A percentile compares a stretch with the other conserved stretches of the same genome.
phyloP scores from a whole-genome alignment of 1,139 yeast genomes.

The Zygosaccharomyces sapae region DNA sequence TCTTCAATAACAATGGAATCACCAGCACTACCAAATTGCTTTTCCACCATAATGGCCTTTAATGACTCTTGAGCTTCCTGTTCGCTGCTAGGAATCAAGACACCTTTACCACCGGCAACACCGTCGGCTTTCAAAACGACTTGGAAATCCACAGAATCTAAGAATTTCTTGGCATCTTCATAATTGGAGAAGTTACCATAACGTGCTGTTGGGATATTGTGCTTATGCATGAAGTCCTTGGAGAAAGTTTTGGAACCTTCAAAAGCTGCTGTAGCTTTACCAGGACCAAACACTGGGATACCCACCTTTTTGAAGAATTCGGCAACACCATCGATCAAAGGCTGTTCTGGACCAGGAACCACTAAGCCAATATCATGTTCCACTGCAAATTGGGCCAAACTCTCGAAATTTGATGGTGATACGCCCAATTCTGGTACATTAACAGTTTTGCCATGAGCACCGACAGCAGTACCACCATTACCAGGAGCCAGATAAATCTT shows the following conservation, averaged over 20 bases:
- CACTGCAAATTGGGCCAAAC: conserved; percentile 63
- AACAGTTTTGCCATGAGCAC: conserved; percentile 49
- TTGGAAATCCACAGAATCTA: conserved; percentile 61
- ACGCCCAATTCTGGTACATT: conserved; percentile 64
- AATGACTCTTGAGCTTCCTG: conserved; percentile 84
- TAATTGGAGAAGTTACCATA: conserved; percentile 76
- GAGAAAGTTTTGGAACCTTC: conserved; percentile 97
- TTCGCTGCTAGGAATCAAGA: conserved; percentile 78
- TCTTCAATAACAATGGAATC: conserved; percentile 96
- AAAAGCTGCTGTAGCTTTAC: conserved; percentile 83
- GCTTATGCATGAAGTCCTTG: conserved; percentile 88
- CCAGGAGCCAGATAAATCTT: conserved; percentile 93
- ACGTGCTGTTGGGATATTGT: conserved; percentile 89
- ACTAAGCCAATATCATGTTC: conserved; percentile 67
- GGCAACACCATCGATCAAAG: conserved; percentile 89
- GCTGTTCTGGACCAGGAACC: conserved; percentile 99
- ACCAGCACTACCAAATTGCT: conserved; percentile 90
- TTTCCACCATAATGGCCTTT: conserved; percentile 83
- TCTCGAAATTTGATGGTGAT: conserved; percentile 55
- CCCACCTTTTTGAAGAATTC: conserved; percentile 69
- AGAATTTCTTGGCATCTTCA: conserved; percentile 68
- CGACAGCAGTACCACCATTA: conserved; percentile 80
- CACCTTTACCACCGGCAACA: conserved; percentile 98
- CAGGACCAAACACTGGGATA: conserved; percentile 94
- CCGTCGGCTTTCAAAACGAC: conserved; percentile 97